These are phyloP conservation scores for Carallia brachiata DNA, from an alignment of 345 rosid genomes.

Conservation along the genomic window DNA sequence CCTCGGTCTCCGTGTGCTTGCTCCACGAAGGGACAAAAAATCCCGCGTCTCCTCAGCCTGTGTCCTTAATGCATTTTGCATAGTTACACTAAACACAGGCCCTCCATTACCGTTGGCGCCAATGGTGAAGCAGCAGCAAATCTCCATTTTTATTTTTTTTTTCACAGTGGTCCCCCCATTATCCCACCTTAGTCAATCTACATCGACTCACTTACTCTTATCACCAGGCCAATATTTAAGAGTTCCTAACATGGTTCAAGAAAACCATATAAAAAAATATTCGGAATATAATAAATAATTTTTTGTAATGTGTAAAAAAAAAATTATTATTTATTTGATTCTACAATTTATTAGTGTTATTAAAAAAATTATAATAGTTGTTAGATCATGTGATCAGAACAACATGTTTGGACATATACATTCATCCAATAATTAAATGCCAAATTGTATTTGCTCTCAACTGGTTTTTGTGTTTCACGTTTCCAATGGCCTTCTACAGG, in stretches of 20 bases:
- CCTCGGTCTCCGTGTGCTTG: background rate
- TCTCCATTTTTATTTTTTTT: too few species aligned
- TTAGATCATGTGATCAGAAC: too few species aligned
- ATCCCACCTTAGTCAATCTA: background rate
- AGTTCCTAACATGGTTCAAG: too few species aligned
- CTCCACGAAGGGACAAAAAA: background rate
- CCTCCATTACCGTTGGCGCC: background rate
- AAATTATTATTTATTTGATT: too few species aligned
- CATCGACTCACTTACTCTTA: background rate
- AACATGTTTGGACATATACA: too few species aligned
- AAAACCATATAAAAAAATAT: too few species aligned
- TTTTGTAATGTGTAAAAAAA: too few species aligned
- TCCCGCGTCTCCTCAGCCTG: background rate
- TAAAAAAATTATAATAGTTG: too few species aligned
- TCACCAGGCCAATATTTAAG: background rate
- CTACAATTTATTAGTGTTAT: too few species aligned
- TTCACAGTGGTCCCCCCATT: slow-evolving; percentile 14
- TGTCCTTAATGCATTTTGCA: background rate
- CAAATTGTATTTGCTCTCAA: background rate
- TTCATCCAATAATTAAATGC: background rate
- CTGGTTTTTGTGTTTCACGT: slow-evolving; percentile 1
- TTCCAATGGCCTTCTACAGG: slow-evolving; percentile 26
- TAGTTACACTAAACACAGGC: background rate
- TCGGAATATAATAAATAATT: too few species aligned
- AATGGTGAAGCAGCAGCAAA: background rate